Base-by-base conservation (phyloP, 108 stramenopile genomes). In the Tribonema minus region DNA sequence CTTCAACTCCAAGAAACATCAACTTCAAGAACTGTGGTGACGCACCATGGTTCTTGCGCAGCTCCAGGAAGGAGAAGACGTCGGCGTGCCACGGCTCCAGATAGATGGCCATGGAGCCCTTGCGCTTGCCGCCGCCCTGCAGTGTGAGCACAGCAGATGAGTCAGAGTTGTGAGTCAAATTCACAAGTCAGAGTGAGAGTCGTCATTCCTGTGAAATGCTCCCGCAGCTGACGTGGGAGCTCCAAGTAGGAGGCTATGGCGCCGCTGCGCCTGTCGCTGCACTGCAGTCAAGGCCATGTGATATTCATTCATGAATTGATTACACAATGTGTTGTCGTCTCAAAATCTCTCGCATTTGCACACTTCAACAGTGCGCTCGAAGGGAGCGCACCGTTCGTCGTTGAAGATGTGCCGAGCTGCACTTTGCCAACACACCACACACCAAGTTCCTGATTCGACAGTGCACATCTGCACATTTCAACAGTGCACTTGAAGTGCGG, bases 41-140 rank as follows among this genome's bases (percentile, higher is more conserved):
- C n/a, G n/a, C n/a, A n/a, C n/a, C 46, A 31, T 62, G 61, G 86
- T 97, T 97, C 87, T 94, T 93, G 72, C 92, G 92, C 60, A 98
- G 77, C 76, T 96, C 94, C 32, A 98, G 80, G 40, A 93, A 92
- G 68, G 95, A 91, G 61, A 93, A 88, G 64, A 98, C 88, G 80
- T 98, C 97, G 12, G 95, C 92, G 84, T 98, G 97, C 95, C 95
- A 96, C 2, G 97, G 97, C 80, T 98, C 97, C 7, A 96, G 62
- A 82, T 96, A 98, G 70, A 96, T 85, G 25, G 97, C 97, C 80
- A 98, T 93, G 31, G 95, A 94, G 12, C 97, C 97, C 28, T 94
- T 94, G 59, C 95, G 86, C 80, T 94, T 96, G 36, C 96, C 96
- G 5, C 97, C 97, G 5, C 95, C 97, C 87, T 99, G 46, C 20